phyloP scores from a whole-genome alignment of 768 basidiomycete species.

The Pholiota microspora region DNA sequence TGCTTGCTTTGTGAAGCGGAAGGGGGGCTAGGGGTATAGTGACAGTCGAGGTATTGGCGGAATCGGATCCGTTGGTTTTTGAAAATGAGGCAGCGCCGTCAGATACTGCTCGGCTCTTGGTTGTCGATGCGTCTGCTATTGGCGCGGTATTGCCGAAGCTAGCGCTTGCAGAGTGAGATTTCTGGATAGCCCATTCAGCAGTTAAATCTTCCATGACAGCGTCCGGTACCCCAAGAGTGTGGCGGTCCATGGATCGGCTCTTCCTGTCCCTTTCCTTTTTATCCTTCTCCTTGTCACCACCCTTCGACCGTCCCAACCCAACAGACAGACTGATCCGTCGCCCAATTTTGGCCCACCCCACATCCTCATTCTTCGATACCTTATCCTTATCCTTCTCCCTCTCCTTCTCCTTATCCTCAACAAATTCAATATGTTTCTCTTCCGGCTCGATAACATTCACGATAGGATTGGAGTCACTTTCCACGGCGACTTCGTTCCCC shows the following conservation, averaged over 20 bases:
- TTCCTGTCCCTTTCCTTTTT: slow-evolving; percentile 31
- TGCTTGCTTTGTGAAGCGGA: slow-evolving; percentile 3
- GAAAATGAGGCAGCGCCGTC: neutral
- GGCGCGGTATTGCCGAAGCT: neutral
- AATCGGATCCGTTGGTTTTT: neutral
- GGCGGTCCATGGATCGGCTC: slow-evolving; percentile 30
- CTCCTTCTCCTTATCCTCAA: slow-evolving; percentile 19
- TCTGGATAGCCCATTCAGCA: slow-evolving; percentile 14
- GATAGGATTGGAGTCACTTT: slow-evolving; percentile 24
- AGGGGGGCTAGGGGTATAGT: neutral
- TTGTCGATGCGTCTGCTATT: neutral
- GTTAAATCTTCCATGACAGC: slow-evolving; percentile 17
- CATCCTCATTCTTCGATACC: slow-evolving; percentile 4
- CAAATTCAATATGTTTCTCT: slow-evolving; percentile 35
- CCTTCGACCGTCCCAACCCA: slow-evolving; percentile 35
- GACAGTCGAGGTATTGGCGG: neutral
- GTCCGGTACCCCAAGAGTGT: slow-evolving; percentile 12
- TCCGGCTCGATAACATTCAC: slow-evolving; percentile 30
- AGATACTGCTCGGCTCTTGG: slow-evolving; percentile 4
- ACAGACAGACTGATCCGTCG: slow-evolving; percentile 62
- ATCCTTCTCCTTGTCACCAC: slow-evolving; percentile 35
- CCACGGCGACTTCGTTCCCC: slow-evolving; percentile 12
- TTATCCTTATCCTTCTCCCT: slow-evolving; percentile 29
- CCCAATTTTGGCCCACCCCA: slow-evolving; percentile 62
- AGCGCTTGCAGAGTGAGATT: slow-evolving; percentile 13